phyloP scores from a whole-genome alignment of 2,329 filamentous ascomycete species.

The Pseudocercospora ulei region DNA sequence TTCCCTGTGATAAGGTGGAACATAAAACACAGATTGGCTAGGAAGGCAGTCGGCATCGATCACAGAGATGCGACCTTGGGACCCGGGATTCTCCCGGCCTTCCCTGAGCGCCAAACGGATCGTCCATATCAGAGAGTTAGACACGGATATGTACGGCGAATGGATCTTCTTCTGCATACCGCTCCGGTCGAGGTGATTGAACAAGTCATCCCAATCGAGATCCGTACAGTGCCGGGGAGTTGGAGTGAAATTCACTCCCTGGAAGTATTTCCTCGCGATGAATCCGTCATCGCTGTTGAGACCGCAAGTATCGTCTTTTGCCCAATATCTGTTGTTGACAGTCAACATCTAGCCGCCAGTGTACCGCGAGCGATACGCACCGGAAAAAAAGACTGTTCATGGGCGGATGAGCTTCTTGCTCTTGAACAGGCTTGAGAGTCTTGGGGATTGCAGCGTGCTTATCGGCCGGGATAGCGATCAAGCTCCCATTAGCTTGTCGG shows the following conservation, averaged over 20 bases:
- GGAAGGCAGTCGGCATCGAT: neutral
- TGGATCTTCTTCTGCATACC: neutral
- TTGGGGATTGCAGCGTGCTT: neutral
- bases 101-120: conserved; percentile 3
- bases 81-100: neutral
- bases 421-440: neutral
- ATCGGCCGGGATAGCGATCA: neutral
- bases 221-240: neutral
- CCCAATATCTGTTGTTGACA: too few relatives aligned
- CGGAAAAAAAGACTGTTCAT: conserved; percentile 3
- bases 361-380: too few relatives aligned
- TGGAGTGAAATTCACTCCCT: neutral
- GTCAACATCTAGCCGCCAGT: too few relatives aligned
- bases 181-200: conserved; percentile 2
- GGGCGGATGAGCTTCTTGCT: conserved; percentile 2
- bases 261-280: neutral
- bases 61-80: neutral
- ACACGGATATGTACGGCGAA: neutral
- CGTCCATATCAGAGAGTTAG: conserved; percentile 7
- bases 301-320: neutral
- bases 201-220: conserved; percentile 1
- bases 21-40: neutral
- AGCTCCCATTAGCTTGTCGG: neutral
- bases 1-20: neutral
- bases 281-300: conserved; percentile 1